Conservation (phyloP, 768 basidiomycete genomes). For the Podaxis carcinomalis region DNA sequence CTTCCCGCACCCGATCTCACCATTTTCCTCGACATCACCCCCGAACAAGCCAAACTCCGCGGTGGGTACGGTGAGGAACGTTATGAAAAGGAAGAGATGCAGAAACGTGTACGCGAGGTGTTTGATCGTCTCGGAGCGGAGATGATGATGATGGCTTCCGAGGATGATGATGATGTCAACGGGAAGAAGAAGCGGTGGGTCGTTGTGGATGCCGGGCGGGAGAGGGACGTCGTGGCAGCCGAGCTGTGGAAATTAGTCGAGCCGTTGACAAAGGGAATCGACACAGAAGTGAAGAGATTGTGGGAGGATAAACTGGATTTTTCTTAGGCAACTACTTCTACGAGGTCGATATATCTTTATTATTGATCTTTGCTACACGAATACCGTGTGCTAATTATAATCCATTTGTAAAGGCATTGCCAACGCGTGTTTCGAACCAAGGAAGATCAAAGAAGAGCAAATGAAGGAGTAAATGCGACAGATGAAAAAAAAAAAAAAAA, state of each 20-base stretch:
- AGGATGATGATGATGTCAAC: slow-evolving; percentile 13
- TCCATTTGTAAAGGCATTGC: background rate
- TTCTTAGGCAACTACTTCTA: background rate
- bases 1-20: slow-evolving; percentile 89
- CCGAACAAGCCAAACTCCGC: slow-evolving; percentile 60
- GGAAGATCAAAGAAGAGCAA: background rate
- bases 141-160: slow-evolving; percentile 20
- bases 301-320: slow-evolving; percentile 34
- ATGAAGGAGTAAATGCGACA: background rate
- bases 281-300: slow-evolving; percentile 40
- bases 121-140: slow-evolving; percentile 59
- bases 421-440: background rate
- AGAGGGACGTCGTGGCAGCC: slow-evolving; percentile 42
- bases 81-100: slow-evolving; percentile 80
- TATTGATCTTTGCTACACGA: background rate
- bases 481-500: background rate
- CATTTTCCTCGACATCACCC: slow-evolving; percentile 80
- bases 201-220: slow-evolving; percentile 53
- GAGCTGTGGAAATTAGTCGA: slow-evolving; percentile 53
- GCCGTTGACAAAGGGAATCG: slow-evolving; percentile 33
- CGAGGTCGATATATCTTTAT: background rate
- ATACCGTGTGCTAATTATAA: background rate
- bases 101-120: slow-evolving; percentile 54
- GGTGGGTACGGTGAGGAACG: slow-evolving; percentile 85
- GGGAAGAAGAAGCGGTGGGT: slow-evolving; percentile 38